Percentiles rank a stretch among this genome's conserved stretches.
These are phyloP conservation scores for Verticillium isaacii DNA, from an alignment of 2,329 filamentous ascomycete genomes.

Conservation along the genomic window DNA sequence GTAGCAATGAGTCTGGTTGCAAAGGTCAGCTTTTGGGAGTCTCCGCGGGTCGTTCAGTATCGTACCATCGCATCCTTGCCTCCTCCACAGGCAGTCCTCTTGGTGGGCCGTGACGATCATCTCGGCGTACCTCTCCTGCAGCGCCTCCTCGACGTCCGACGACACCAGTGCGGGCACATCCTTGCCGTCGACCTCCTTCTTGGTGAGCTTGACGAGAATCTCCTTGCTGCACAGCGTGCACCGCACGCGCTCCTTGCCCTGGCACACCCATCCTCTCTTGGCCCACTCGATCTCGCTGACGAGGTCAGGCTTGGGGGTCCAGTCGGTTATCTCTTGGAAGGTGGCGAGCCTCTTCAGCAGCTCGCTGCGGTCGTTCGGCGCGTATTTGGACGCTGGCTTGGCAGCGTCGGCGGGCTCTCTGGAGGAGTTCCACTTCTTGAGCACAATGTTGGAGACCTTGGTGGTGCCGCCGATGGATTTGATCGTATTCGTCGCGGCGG, in stretches of 20 bases:
- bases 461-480: slow-evolving; percentile 16
- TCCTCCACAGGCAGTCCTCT: slow-evolving; percentile 81
- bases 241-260: slow-evolving; percentile 75
- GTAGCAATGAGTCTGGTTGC: slow-evolving; percentile 50
- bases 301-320: slow-evolving; percentile 84
- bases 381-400: slow-evolving; percentile 60
- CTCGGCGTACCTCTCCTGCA: slow-evolving; percentile 72
- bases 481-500: slow-evolving; percentile 5
- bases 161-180: slow-evolving; percentile 48
- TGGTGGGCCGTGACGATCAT: slow-evolving; percentile 72
- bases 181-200: slow-evolving; percentile 51
- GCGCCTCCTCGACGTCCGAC: slow-evolving; percentile 61
- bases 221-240: slow-evolving; percentile 84
- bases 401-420: slow-evolving; percentile 15
- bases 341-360: slow-evolving; percentile 79
- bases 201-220: slow-evolving; percentile 73
- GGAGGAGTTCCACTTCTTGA: slow-evolving; percentile 33
- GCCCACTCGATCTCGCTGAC: slow-evolving; percentile 94
- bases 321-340: slow-evolving; percentile 86
- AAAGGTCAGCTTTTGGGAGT: slow-evolving; percentile 3
- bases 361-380: slow-evolving; percentile 77
- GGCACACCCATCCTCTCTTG: slow-evolving; percentile 85
- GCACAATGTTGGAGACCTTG: slow-evolving; percentile 33
- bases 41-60: not conserved
- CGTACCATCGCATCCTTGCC: slow-evolving; percentile 78